These are phyloP conservation scores for Mucor plumbeus DNA, from an alignment of 371 early-diverging fungal genomes.

Conservation along the genomic window DNA sequence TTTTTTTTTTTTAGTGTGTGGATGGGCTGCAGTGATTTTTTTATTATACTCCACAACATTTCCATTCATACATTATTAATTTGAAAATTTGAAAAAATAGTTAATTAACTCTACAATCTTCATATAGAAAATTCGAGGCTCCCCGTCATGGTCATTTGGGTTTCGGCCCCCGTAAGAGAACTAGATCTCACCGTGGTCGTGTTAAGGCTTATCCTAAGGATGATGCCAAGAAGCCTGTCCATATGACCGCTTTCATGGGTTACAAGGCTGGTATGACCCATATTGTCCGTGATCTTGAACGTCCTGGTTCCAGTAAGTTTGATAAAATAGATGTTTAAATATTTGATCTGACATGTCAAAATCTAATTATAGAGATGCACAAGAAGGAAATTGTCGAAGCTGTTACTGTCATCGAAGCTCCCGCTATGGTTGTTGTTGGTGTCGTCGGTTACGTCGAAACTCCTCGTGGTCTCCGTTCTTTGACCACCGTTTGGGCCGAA, in stretches of 20 bases:
- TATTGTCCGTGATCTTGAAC: conserved; percentile 97
- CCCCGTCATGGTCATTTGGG: conserved; percentile 99
- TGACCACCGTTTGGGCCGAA: conserved; percentile 99
- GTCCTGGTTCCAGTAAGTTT: conserved; percentile 91
- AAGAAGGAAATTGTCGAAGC: conserved; percentile 99
- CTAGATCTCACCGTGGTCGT: conserved; percentile 93
- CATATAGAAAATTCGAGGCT: conserved; percentile 49
- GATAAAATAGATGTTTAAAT: not conserved
- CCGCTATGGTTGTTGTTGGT: conserved; percentile 98
- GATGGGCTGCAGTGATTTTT: not conserved
- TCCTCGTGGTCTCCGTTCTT: conserved; percentile 96
- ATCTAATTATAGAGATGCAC: conserved; percentile 80
- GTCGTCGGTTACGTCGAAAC: conserved; percentile 99
- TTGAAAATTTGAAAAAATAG: not conserved
- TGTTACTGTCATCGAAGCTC: conserved; percentile 99
- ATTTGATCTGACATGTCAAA: not conserved
- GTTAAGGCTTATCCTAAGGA: conserved; percentile 99
- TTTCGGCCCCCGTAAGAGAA: conserved; percentile 99
- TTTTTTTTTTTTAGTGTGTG: not conserved
- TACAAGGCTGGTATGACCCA: conserved; percentile 99
- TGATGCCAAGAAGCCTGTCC: conserved; percentile 94
- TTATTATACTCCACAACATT: not conserved
- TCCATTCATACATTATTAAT: not conserved
- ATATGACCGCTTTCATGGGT: conserved; percentile 98
- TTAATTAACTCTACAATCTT: not conserved